Evolutionary conservation across 768 basidiomycete genomes (phyloP), one percentile per base, ranked within the genome.

Genomic region (Leucocoprinus birnbaumii): DNA sequence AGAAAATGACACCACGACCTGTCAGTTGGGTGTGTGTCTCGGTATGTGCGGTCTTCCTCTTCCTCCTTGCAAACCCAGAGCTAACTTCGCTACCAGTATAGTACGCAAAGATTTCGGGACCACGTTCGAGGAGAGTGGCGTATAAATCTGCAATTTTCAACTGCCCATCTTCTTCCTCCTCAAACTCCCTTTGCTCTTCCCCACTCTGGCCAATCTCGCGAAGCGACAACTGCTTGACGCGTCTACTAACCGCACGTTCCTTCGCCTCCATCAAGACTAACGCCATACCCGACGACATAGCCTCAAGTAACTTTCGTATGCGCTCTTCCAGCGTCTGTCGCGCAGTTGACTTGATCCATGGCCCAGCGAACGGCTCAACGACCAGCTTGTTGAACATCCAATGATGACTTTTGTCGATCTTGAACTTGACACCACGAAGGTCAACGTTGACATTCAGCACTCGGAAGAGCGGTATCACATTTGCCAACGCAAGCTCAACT

Each of bases 321-420:
- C 65, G 66, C 44, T 66, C 64, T 48, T 72, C 68, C 37, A 73
- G 18, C 5, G 62, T 56, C 4, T 50, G 52, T 51, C 65, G 61
- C 41, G 69, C 57, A 34, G 72, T 45, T 9, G 62, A 55, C 3
- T 63, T 59, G 9, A 74, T 65, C 1, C 66, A 37, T 0, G 73
- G 69, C 4, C 68, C 68, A 0, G 70, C 68, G 18, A 75, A 64
- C 0, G 70, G 72, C 52, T 74, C 68, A 18, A 74, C 56, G 5
- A 73, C 43, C 8, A 69, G 43, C 22, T 69, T 75, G 58, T 74
- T 75, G 19, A 75, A 48, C 35, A 75, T 66, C 72, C 72, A 75
- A 48, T 76, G 73, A 47, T 67, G 64, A 58, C 71, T 73, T 51
- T 69, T 51, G 26, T 67, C 63, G 40, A 77, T 62, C 43, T 57